Conservation (phyloP, 345 rosid species). For the Salix exigua region DNA sequence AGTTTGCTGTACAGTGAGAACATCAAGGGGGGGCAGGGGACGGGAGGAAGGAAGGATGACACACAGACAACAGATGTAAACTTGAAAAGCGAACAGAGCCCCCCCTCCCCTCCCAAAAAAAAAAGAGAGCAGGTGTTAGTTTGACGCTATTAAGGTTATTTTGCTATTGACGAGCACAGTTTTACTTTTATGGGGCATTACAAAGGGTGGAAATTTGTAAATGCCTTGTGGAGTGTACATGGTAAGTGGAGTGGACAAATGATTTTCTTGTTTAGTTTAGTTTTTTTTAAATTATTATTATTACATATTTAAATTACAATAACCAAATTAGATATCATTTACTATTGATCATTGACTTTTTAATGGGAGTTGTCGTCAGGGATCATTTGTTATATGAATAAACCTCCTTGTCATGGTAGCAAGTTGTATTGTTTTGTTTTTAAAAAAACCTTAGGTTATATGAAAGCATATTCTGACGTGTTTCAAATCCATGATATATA, state of each 20-base stretch:
- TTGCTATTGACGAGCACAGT: slow-evolving; percentile 14
- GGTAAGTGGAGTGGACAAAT: background rate
- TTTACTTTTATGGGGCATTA: background rate
- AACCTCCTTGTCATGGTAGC: too few relatives aligned
- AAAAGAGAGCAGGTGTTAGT: background rate
- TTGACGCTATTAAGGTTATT: slow-evolving; percentile 2
- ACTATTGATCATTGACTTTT: background rate
- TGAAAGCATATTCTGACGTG: too few relatives aligned
- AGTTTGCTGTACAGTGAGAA: background rate
- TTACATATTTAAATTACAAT: background rate
- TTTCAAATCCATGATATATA: too few relatives aligned
- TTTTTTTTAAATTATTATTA: background rate
- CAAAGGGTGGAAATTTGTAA: background rate
- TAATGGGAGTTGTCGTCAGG: too few relatives aligned
- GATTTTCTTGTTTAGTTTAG: background rate
- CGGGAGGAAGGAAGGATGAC: background rate
- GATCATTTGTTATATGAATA: too few relatives aligned
- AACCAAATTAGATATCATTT: background rate
- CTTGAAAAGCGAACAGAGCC: background rate
- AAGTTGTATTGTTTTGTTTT: too few relatives aligned
- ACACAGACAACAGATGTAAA: slow-evolving; percentile 1
- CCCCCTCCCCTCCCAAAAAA: background rate
- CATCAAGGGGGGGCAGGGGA: background rate
- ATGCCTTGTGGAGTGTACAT: background rate
- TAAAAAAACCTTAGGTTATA: too few relatives aligned